Evolutionary conservation across 31 red algal genomes (phyloP).

Genomic region (Asparagopsis taxiformis): DNA sequence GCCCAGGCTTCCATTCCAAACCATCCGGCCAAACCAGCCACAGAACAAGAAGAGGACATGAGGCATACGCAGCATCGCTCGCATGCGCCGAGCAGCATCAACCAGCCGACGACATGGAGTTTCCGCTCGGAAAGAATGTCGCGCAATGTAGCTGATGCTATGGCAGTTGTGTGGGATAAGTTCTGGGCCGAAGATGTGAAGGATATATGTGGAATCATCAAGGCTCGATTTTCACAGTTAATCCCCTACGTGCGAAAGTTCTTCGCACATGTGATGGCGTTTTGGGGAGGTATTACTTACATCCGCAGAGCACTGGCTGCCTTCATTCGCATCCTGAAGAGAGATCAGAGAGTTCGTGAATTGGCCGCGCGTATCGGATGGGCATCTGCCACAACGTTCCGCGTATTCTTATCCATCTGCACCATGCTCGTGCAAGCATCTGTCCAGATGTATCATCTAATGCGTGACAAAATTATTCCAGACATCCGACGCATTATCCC

Average conservation of each 20-base stretch:
- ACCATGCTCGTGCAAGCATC: conserved; percentile 49
- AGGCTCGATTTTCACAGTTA: conserved; percentile 39
- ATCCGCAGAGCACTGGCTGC: conserved; percentile 52
- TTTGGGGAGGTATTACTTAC: conserved; percentile 49
- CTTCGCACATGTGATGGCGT: conserved; percentile 44
- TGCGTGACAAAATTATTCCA: conserved; percentile 62
- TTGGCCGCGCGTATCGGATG: conserved; percentile 47
- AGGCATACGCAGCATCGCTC: neutral
- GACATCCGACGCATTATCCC: conserved; percentile 47
- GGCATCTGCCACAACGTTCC: conserved; percentile 46
- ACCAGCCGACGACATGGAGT: conserved; percentile 23
- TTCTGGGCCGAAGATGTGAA: conserved; percentile 59
- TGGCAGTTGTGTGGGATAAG: conserved; percentile 42
- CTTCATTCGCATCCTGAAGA: conserved; percentile 60
- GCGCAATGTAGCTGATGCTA: conserved; percentile 55
- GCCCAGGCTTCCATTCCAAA: conserved; percentile 8
- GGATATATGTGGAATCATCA: conserved; percentile 40
- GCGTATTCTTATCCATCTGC: conserved; percentile 45
- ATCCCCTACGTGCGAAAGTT: conserved; percentile 43
- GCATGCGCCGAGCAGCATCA: conserved; percentile 6
- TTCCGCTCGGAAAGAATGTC: conserved; percentile 37
- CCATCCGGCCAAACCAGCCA: too few relatives aligned
- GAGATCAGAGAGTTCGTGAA: conserved; percentile 54
- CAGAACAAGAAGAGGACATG: conserved; percentile 7
- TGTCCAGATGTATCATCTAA: conserved; percentile 48